Evolutionary conservation across 2,329 filamentous ascomycete species (phyloP), one percentile per base, ranked within the genome.

Genomic region (Nothomitra cinnamomea): DNA sequence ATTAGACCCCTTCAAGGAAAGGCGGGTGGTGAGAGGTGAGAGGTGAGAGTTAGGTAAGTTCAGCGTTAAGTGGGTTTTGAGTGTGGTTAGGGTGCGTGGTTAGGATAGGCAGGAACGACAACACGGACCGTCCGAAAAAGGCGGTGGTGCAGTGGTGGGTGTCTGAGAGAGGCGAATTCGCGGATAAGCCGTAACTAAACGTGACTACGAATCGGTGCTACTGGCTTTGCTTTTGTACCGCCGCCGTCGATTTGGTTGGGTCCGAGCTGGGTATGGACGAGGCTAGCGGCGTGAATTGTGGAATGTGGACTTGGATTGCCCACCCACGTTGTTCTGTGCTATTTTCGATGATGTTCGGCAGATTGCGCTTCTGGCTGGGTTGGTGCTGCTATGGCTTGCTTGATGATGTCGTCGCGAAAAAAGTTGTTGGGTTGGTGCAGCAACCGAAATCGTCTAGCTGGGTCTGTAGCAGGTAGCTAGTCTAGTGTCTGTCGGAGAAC

Each of bases 371-470:
- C 28, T 32, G 28, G 28, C 28, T 32, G 28, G 28, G 28, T 32
- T 10, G 28, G 28, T 10, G 28, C 28, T 32, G 28, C 28, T 32
- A 5, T 32, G 28, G 28, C 28, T 10, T 32, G 4, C 28, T 10
- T 48, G 43, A 48, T 48, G 43, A 28, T n/a, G 43, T 28, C n/a
- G 22, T 48, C 28, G 43, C 21, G 19, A 41, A 32, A 32, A 32
- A 32, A 32, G 43, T 48, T 25, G 43, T 48, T 19, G 43, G 43
- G 43, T 48, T 48, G 43, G 43, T 48, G 43, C 21, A 48, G 43
- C 43, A 48, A 25, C 43, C 43, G 43, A 48, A 35, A 32, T 32
- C 28, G 28, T 10, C 28, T 32, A 32, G 28, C 28, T 32, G 28
- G 28, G 28, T 5, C 4, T 4, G 28, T 4, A 32, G 28, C 28